Base-by-base conservation (phyloP, 352 stramenopile species). In the Globisporangium spinosum region DNA sequence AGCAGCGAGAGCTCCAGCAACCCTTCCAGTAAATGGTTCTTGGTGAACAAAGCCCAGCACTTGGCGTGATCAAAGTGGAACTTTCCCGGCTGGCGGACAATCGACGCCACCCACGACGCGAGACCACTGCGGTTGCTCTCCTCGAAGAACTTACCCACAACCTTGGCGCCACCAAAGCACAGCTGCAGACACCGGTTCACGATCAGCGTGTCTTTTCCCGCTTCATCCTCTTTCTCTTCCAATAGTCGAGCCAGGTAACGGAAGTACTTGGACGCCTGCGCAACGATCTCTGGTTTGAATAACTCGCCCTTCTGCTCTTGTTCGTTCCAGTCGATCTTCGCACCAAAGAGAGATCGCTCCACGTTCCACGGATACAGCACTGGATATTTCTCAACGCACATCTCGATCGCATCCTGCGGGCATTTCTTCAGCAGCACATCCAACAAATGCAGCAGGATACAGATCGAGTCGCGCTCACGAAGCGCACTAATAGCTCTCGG, bases 371-470 rank as follows among this genome's bases (percentile, higher is more conserved):
- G 86, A 43, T 86, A 81, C 45, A 96, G 35, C 3, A 84, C 64
- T 3, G 89, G 87, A 38, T 93, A 94, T 59, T 84, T 85, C 13
- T 62, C 66, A 2, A 94, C 82, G 54, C 89, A 93, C 20, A 93
- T 67, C 15, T 91, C 83, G 64, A 95, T 83, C 35, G 85, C 73
- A 70, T 93, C 81, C 22, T 77, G 40, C 0, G 87, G 80, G 13
- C 77, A 91, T 59, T 91, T 95, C 63, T 95, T 96, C 23, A 95
- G 65, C 62, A 96, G 69, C 56, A 96, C 75, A 57, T 91, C 86
- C 2, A 96, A 72, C 29, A 93, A 66, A 59, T 96, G 89, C 0
- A 96, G 71, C 7, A 93, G 62, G 3, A 96, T 62, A 57, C 85
- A 94, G 22, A 95, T 66, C 23, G 89, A 93, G 29, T 88, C 67